Conservation (phyloP, 208 protist genomes). For the Trichomonas vaginalis region DNA sequence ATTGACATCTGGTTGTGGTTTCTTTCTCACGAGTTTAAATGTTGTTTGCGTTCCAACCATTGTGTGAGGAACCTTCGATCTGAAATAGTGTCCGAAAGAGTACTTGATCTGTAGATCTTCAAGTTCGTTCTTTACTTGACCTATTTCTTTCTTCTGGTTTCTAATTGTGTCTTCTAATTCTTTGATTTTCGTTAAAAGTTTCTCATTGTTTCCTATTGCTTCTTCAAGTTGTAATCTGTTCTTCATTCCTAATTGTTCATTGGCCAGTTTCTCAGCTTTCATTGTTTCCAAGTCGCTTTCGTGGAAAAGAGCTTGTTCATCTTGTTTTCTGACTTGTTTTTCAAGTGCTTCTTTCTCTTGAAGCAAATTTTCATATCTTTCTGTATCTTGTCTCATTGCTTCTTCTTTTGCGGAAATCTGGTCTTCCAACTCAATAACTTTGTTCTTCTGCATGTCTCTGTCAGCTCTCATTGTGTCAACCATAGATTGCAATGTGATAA, state of each 20-base stretch:
- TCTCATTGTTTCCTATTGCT: not conserved
- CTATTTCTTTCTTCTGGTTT: not conserved
- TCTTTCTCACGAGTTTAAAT: not conserved
- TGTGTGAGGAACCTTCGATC: not conserved
- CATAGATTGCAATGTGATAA: not conserved
- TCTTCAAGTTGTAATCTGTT: not conserved
- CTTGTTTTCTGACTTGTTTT: not conserved
- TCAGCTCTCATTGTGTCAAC: not conserved
- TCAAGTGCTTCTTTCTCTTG: not conserved
- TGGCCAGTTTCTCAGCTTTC: not conserved
- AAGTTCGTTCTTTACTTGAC: not conserved
- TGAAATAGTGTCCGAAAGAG: not conserved
- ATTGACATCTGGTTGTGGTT: too few species aligned
- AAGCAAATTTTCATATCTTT: not conserved
- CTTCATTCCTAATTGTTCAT: not conserved
- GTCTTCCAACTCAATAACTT: not conserved
- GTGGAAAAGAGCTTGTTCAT: not conserved
- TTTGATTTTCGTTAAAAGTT: not conserved
- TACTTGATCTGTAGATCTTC: not conserved
- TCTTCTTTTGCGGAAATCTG: not conserved
- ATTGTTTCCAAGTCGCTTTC: not conserved
- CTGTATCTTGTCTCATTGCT: not conserved
- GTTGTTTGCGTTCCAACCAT: not conserved
- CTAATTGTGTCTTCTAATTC: not conserved
- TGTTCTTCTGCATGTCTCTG: not conserved